phyloP scores from a whole-genome alignment of 139 green algal species.

The Micractinium conductrix region DNA sequence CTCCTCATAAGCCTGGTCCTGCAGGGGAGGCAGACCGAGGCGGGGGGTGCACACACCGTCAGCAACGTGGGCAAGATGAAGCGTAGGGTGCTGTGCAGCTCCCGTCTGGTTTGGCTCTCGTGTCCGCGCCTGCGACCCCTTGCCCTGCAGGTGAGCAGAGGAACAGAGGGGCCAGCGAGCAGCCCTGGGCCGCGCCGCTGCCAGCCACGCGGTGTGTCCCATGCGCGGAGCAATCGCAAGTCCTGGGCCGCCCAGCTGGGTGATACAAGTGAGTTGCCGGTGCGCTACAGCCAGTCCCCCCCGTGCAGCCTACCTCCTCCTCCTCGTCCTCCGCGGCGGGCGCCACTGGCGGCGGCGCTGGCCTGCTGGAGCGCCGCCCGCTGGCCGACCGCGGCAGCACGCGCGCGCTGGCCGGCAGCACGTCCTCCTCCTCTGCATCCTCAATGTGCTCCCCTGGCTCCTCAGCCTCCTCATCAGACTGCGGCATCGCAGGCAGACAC shows the following conservation, averaged over 20 bases:
- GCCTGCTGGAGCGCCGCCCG: neutral
- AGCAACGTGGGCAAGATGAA: no score
- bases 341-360: neutral
- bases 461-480: neutral
- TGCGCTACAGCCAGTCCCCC: neutral
- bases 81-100: neutral
- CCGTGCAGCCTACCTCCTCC: neutral
- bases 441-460: neutral
- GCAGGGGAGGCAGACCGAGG: no score
- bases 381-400: neutral
- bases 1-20: neutral
- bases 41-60: no score
- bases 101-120: neutral
- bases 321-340: slow-evolving; percentile 15
- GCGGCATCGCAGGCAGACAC: neutral
- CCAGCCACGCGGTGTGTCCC: no score
- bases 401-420: neutral
- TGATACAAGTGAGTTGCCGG: no score
- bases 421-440: neutral
- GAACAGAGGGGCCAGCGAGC: neutral
- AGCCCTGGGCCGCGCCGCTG: neutral
- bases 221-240: no score
- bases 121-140: neutral
- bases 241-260: no score
- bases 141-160: neutral